Percentiles rank a stretch among this genome's conserved stretches.
Evolutionary conservation across 225 moss, liverwort and hornwort genomes (phyloP).

Genomic region (Pseudisothecium myosuroides): DNA sequence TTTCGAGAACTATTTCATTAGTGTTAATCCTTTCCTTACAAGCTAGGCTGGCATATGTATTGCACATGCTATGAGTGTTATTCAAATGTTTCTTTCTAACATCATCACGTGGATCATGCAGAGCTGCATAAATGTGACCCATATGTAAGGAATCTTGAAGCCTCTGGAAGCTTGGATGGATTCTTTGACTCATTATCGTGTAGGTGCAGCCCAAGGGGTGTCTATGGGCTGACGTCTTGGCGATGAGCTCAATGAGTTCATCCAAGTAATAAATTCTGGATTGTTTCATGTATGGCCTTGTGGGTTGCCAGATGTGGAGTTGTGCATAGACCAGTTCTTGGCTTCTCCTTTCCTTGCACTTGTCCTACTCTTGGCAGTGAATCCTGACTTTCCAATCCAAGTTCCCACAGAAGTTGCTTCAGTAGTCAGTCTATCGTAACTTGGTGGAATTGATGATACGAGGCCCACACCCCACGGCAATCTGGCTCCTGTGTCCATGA

Average conservation of each 20-base stretch:
- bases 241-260: background rate
- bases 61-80: background rate
- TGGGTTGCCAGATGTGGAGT: background rate
- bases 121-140: background rate
- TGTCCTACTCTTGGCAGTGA: too few species aligned
- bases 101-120: conserved; percentile 8
- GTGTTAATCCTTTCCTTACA: background rate
- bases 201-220: background rate
- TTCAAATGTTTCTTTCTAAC: background rate
- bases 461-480: background rate
- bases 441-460: background rate
- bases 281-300: background rate
- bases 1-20: background rate
- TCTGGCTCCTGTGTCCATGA: background rate
- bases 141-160: background rate
- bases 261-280: background rate
- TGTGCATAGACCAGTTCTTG: too few species aligned
- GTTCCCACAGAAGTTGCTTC: background rate
- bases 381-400: too few species aligned
- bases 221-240: background rate
- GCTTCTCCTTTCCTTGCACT: too few species aligned
- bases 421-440: background rate
- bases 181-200: background rate
- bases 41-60: background rate
- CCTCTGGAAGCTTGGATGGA: background rate